Evolutionary conservation across 192 early-diverging fungal genomes (phyloP).

Genomic region (Kappamyces sp.): DNA sequence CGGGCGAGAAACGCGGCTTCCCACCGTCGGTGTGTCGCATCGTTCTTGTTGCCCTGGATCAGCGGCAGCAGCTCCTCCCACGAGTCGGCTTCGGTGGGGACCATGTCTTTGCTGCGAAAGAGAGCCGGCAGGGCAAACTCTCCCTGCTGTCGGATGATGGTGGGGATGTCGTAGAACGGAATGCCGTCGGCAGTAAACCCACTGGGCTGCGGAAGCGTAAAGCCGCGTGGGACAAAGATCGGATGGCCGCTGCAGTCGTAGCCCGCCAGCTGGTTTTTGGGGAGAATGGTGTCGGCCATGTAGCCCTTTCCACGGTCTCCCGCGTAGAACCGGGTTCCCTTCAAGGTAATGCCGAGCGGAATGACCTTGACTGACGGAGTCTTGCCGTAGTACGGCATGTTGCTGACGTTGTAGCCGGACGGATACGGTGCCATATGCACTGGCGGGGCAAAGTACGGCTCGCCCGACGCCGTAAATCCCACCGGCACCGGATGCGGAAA

Average conservation of each 20-base stretch:
- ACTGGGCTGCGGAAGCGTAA: slow-evolving; percentile 39
- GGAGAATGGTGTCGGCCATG: slow-evolving; percentile 14
- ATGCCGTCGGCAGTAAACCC: slow-evolving; percentile 56
- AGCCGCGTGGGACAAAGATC: slow-evolving; percentile 54
- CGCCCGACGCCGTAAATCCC: slow-evolving; percentile 41
- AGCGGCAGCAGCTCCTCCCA: slow-evolving; percentile 9
- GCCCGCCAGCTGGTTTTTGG: slow-evolving; percentile 46
- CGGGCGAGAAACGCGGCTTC: neutral
- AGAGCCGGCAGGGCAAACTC: slow-evolving; percentile 36
- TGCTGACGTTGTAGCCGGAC: slow-evolving; percentile 39
- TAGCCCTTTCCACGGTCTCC: slow-evolving; percentile 25
- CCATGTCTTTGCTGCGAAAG: neutral
- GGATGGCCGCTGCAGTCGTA: slow-evolving; percentile 54
- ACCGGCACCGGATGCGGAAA: slow-evolving; percentile 28
- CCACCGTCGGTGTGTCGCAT: neutral
- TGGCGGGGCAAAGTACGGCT: slow-evolving; percentile 54
- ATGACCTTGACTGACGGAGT: slow-evolving; percentile 41
- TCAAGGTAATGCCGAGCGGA: slow-evolving; percentile 44
- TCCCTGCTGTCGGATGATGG: slow-evolving; percentile 45
- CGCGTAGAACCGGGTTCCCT: slow-evolving; percentile 46
- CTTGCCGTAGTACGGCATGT: slow-evolving; percentile 47
- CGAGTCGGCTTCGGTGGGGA: neutral
- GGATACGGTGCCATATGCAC: slow-evolving; percentile 43
- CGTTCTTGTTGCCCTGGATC: neutral
- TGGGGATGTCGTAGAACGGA: slow-evolving; percentile 52